Conservation (phyloP, 768 basidiomycete genomes). For the Mycena crocata region DNA sequence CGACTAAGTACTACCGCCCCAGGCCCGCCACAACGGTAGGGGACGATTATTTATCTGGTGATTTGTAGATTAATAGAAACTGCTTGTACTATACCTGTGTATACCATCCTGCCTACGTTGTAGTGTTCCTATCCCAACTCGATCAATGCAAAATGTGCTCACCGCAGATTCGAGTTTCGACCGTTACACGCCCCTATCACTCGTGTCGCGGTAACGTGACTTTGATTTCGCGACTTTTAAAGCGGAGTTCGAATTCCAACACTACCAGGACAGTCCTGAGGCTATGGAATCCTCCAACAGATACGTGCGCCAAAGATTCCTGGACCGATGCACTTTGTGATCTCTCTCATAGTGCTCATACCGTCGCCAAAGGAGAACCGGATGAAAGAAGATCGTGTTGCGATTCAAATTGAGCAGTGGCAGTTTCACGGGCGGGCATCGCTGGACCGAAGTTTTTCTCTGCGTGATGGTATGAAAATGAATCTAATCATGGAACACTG, state of each 20-base stretch:
- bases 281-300: no score
- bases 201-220: no score
- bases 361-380: neutral
- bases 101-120: neutral
- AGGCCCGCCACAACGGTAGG: neutral
- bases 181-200: no score
- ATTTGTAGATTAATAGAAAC: no score
- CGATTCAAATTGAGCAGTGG: neutral
- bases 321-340: no score
- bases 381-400: neutral
- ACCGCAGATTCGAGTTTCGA: no score
- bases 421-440: neutral
- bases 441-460: neutral
- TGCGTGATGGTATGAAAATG: neutral
- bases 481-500: neutral
- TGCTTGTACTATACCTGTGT: neutral
- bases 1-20: neutral
- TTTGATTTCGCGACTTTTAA: no score
- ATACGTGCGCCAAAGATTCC: neutral
- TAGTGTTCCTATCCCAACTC: neutral
- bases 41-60: no score
- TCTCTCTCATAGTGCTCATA: no score
- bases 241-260: no score
- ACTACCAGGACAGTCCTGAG: no score
- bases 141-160: neutral